Evolutionary conservation across 2,329 filamentous ascomycete species (phyloP), one percentile per base, ranked within the genome.

Genomic region (Clonostachys rhizophaga): DNA sequence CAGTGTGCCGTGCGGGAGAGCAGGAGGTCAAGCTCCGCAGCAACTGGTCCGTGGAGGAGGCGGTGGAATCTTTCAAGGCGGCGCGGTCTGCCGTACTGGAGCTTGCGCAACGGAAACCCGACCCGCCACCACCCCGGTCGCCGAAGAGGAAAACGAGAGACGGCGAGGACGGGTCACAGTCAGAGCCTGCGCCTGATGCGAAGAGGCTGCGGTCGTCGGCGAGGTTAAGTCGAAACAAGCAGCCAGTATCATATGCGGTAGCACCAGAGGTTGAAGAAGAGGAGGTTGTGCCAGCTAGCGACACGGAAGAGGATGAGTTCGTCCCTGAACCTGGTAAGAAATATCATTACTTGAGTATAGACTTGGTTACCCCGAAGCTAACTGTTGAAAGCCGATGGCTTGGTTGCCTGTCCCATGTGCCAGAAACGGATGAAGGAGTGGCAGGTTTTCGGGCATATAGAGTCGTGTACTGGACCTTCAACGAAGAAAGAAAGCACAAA

Each of bases 331-430:
- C 59, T 39, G 51, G 60, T 60, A 52, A 46, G 54, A 44, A 18
- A 4, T 18, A 18, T 9, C 34, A 34, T 33, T 13, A 11, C 9
- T 34, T 39, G 10, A 35, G 17, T 9, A n/a, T 33, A n/a, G 24
- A 24, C 12, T n/a, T 40, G 24, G 12, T 36, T 35, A 24, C 12
- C 33, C n/a, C 5, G 3, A 33, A 17, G 24, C 46, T 48, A 41
- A 48, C 10, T 1, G 8, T 33, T 11, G 24, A 24, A 54, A 74
- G 83, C 87, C 30, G 87, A 94, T 55, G 90, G 89, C 4, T 72
- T 94, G 13, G 88, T 91, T 2, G 75, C 81, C 39, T 99, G 94
- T 62, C 94, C 94, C 0, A 86, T 92, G 16, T 99, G 94, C 62
- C 72, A 74, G 44, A 76, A 72, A 56, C 79, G 83, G 44, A 95